Conservation (phyloP, 305 asterid species). For the Nicotiana rustica region DNA sequence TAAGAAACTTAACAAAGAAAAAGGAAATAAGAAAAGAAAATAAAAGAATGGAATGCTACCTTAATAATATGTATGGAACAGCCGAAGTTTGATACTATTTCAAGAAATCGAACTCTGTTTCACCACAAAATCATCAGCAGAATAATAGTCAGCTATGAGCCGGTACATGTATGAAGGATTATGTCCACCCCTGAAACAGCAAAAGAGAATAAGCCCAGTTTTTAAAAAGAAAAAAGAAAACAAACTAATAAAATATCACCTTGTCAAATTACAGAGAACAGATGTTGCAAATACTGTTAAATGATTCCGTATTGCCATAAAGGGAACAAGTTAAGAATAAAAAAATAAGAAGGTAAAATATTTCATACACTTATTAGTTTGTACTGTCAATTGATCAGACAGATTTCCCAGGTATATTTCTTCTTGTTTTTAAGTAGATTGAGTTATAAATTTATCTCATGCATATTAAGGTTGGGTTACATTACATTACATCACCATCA, state of each 20-base stretch:
- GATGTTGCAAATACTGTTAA: background rate
- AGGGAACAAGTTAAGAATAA: background rate
- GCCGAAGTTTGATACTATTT: constrained; percentile 34
- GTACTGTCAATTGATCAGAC: constrained; percentile 23
- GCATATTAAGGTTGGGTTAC: background rate
- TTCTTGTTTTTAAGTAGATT: constrained; percentile 15
- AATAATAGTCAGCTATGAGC: constrained; percentile 94
- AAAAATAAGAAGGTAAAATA: constrained; percentile 8
- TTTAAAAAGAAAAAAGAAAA: background rate
- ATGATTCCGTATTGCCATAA: background rate
- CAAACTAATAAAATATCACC: background rate
- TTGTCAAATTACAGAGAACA: constrained; percentile 6
- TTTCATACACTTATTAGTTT: background rate
- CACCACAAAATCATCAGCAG: constrained; percentile 87
- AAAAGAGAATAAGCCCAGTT: constrained; percentile 29
- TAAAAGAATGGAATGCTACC: background rate
- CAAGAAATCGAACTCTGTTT: constrained; percentile 70
- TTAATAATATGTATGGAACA: constrained; percentile 1
- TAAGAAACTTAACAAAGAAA: background rate
- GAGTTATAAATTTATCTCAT: constrained; percentile 16
- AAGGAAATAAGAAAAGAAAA: background rate
- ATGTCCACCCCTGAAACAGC: constrained; percentile 86
- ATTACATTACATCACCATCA: background rate
- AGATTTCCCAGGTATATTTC: constrained; percentile 10
- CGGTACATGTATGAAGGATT: constrained; percentile 94